A percentile compares a stretch with the other conserved stretches of the same genome.
These are phyloP conservation scores for Sequoia sempervirens DNA, from an alignment of 75 land plant genomes.

Conservation along the genomic window DNA sequence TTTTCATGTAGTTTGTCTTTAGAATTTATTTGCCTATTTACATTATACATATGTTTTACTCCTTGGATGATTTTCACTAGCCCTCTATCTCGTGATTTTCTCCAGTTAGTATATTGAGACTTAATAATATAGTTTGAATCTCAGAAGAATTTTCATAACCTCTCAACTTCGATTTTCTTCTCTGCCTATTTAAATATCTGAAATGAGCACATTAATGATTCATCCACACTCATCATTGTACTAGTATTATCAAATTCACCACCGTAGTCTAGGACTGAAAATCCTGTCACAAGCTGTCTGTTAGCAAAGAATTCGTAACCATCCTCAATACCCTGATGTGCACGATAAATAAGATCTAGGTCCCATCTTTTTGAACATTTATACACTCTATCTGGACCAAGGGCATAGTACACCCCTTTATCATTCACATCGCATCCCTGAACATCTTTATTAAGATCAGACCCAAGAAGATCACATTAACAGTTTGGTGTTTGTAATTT, in stretches of 20 bases:
- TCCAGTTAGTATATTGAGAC: constrained; percentile 51
- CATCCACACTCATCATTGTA: constrained; percentile 92
- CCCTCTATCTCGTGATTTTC: constrained; percentile 72
- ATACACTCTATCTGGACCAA: constrained; percentile 67
- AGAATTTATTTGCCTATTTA: constrained; percentile 3
- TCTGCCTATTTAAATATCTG: constrained; percentile 82
- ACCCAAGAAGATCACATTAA: constrained; percentile 79
- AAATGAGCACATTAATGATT: constrained; percentile 75
- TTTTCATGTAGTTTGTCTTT: constrained; percentile 11
- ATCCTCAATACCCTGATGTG: constrained; percentile 95
- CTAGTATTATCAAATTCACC: constrained; percentile 88
- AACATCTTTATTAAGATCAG: constrained; percentile 70
- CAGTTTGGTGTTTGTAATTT: constrained; percentile 73
- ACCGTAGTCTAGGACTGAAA: constrained; percentile 79
- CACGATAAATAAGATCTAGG: constrained; percentile 80
- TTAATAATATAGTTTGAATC: constrained; percentile 36
- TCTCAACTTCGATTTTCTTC: constrained; percentile 53
- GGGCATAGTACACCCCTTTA: constrained; percentile 74
- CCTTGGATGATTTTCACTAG: constrained; percentile 72
- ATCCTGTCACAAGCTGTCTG: constrained; percentile 78
- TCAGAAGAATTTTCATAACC: constrained; percentile 34
- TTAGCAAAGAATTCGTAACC: constrained; percentile 92
- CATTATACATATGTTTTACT: constrained; percentile 34
- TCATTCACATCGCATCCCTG: constrained; percentile 82
- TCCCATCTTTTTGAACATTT: constrained; percentile 71